Conservation (phyloP, 257 asterid species). For the Vinca minor region DNA sequence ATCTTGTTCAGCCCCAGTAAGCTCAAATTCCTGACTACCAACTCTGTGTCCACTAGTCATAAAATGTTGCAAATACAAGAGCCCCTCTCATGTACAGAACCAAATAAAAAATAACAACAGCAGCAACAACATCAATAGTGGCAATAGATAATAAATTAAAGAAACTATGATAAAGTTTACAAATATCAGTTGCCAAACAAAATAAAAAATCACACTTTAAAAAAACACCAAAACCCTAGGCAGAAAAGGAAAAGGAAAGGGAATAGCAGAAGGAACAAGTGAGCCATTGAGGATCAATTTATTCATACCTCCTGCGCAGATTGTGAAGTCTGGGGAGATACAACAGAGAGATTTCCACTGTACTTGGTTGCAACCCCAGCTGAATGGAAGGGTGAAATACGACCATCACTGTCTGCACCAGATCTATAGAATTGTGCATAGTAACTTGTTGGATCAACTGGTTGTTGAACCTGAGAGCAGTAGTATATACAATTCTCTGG, state of each 20-base stretch:
- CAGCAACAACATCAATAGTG: too few relatives aligned
- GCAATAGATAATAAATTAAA: not conserved
- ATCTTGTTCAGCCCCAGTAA: not conserved
- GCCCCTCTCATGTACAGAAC: not conserved
- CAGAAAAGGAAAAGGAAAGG: not conserved
- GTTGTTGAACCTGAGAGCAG: constrained; percentile 52
- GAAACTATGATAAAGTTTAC: not conserved
- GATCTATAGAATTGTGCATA: constrained; percentile 69
- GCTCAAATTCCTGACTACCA: not conserved
- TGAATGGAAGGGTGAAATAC: constrained; percentile 63
- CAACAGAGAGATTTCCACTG: constrained; percentile 49
- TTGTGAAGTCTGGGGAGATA: constrained; percentile 62
- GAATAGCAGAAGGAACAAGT: not conserved
- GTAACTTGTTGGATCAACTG: constrained; percentile 69
- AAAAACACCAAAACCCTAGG: not conserved
- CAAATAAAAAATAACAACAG: too few relatives aligned
- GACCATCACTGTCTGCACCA: constrained; percentile 61
- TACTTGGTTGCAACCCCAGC: constrained; percentile 58
- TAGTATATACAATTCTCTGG: not conserved
- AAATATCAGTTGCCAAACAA: too few relatives aligned
- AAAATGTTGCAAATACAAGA: not conserved
- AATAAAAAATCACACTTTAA: not conserved
- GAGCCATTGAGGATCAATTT: constrained; percentile 1
- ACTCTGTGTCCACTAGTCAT: not conserved
- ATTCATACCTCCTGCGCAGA: constrained; percentile 76